These are phyloP conservation scores for Blastobotrys arbuscula DNA, from an alignment of 1,139 yeast species.

Conservation along the genomic window DNA sequence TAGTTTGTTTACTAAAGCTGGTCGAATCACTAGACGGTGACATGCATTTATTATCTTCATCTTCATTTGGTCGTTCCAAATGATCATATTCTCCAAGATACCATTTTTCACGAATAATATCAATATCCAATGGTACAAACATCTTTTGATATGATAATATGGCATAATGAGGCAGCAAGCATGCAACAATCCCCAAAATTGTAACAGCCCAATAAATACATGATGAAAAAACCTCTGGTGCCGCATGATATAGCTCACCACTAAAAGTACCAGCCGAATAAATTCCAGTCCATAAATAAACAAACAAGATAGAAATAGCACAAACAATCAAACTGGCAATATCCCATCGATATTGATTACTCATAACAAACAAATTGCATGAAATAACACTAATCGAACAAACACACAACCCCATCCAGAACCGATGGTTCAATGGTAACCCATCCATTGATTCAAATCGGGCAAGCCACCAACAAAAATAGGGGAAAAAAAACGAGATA, in stretches of 20 bases:
- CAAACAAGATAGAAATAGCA: conserved; percentile 56
- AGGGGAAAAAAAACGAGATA: conserved; percentile 83
- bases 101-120: conserved; percentile 69
- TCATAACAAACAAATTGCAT: conserved; percentile 70
- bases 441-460: conserved; percentile 61
- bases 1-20: neutral
- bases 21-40: conserved; percentile 9
- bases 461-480: conserved; percentile 52
- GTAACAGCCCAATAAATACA: conserved; percentile 78
- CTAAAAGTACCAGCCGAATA: conserved; percentile 65
- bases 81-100: conserved; percentile 22
- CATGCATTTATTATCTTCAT: conserved; percentile 8
- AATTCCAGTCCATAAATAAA: conserved; percentile 85
- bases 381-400: conserved; percentile 74
- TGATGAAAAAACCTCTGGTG: conserved; percentile 65
- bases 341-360: conserved; percentile 93
- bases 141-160: conserved; percentile 58
- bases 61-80: conserved; percentile 5
- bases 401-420: conserved; percentile 75
- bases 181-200: conserved; percentile 62
- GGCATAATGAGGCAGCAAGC: conserved; percentile 72
- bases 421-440: conserved; percentile 69
- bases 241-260: conserved; percentile 72
- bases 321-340: conserved; percentile 68
- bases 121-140: conserved; percentile 71